Evolutionary conservation across 371 early-diverging fungal species (phyloP).

Genomic region (Apophysomyces trapeziformis): DNA sequence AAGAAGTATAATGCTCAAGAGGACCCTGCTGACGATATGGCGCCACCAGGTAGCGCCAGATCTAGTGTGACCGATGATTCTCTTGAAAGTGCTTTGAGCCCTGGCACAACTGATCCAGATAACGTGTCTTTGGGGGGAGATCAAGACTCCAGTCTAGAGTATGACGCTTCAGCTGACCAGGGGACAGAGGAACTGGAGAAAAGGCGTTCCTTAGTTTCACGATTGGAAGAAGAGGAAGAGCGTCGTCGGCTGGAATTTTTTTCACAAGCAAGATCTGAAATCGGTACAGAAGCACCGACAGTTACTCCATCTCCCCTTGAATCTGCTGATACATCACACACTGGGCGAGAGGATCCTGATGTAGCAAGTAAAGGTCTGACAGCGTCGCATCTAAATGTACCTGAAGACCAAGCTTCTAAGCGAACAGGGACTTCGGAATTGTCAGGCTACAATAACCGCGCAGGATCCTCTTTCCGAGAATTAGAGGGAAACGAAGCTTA

Average conservation of each 20-base stretch:
- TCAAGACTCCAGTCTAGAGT: slow-evolving; percentile 9
- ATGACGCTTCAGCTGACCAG: slow-evolving; percentile 20
- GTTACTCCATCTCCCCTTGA: not conserved
- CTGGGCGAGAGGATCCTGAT: no score
- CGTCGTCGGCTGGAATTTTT: slow-evolving; percentile 33
- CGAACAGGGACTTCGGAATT: not conserved
- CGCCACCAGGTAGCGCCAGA: not conserved
- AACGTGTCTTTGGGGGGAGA: slow-evolving; percentile 10
- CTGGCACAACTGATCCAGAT: slow-evolving; percentile 34
- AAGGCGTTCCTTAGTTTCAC: slow-evolving; percentile 20
- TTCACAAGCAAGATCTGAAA: slow-evolving; percentile 1
- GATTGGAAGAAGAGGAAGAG: slow-evolving; percentile 46
- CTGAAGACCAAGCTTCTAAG: not conserved
- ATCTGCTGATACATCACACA: not conserved
- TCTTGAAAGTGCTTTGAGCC: slow-evolving; percentile 38
- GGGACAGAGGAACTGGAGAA: slow-evolving; percentile 28
- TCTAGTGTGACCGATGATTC: slow-evolving; percentile 36
- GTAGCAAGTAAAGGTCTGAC: not conserved
- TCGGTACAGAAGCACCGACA: not conserved
- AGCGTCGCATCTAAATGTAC: not conserved
- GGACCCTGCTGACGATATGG: slow-evolving; percentile 13
- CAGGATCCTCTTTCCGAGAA: not conserved
- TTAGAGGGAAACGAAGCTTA: not conserved
- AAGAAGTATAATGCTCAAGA: slow-evolving; percentile 11
- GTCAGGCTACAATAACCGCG: not conserved